A percentile compares a stretch with the other conserved stretches of the same genome.
These are phyloP conservation scores for Raddia distichophylla DNA, from an alignment of 176 grass and related monocot genomes.

Conservation along the genomic window DNA sequence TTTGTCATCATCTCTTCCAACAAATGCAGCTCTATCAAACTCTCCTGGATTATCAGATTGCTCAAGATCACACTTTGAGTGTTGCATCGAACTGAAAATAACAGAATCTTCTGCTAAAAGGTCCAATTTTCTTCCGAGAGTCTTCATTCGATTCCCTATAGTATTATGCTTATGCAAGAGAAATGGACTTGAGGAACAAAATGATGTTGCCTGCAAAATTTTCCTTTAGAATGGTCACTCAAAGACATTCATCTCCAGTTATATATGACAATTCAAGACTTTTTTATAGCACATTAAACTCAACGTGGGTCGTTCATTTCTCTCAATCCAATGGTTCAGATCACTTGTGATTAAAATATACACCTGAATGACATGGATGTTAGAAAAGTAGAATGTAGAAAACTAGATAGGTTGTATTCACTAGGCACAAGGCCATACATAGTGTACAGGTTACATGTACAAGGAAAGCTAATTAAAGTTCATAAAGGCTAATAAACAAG, in stretches of 20 bases:
- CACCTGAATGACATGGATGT: too few species aligned
- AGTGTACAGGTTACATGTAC: too few species aligned
- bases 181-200: neutral
- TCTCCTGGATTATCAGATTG: neutral
- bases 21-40: conserved; percentile 1
- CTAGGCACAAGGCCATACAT: too few species aligned
- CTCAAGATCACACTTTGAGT: conserved; percentile 3
- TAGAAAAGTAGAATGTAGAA: too few species aligned
- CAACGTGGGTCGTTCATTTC: too few species aligned
- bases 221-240: neutral
- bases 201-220: conserved; percentile 18
- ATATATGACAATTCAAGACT: too few species aligned
- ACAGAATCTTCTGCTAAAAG: conserved; percentile 31
- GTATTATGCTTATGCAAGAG: neutral
- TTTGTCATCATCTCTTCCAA: conserved; percentile 48
- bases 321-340: too few species aligned
- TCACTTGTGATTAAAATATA: too few species aligned
- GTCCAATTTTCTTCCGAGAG: conserved; percentile 34
- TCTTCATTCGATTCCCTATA: conserved; percentile 13
- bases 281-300: too few species aligned
- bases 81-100: neutral
- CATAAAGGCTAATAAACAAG: too few species aligned
- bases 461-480: too few species aligned
- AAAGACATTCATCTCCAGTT: neutral
- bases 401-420: too few species aligned